Evolutionary conservation across 345 rosid genomes (phyloP).

Genomic region (Populus nigra): DNA sequence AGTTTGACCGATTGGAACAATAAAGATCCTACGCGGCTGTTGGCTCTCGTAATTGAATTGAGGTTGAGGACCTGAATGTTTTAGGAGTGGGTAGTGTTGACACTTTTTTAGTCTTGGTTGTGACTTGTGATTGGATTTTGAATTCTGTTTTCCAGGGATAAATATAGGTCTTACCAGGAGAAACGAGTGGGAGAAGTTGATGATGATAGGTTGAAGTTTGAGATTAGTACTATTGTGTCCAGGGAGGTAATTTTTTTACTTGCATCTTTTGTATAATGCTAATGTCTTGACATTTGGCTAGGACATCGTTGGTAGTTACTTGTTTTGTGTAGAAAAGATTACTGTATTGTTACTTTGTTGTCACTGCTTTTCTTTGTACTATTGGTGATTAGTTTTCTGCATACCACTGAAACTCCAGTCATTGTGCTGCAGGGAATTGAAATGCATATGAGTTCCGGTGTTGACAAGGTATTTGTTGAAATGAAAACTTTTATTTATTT

Average conservation of each 20-base stretch:
- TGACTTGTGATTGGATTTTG: neutral
- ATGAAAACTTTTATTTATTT: constrained; percentile 4
- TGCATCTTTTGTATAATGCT: neutral
- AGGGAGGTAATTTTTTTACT: constrained; percentile 63
- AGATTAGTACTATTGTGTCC: constrained; percentile 75
- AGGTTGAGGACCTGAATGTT: constrained; percentile 42
- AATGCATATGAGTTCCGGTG: constrained; percentile 72
- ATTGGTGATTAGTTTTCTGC: neutral
- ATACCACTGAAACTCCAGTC: neutral
- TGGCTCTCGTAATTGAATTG: constrained; percentile 63
- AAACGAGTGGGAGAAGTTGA: constrained; percentile 70
- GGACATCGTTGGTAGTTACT: neutral
- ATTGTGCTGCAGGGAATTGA: constrained; percentile 73
- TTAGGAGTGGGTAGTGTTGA: constrained; percentile 6
- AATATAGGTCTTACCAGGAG: constrained; percentile 57
- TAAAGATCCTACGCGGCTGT: constrained; percentile 61
- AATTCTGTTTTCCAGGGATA: constrained; percentile 47
- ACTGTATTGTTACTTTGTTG: neutral
- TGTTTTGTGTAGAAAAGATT: neutral
- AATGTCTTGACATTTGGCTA: neutral
- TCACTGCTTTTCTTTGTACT: neutral
- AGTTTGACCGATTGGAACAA: constrained; percentile 63
- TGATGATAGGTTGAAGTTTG: constrained; percentile 82
- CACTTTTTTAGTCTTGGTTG: neutral
- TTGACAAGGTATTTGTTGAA: constrained; percentile 71